A percentile compares a stretch with the other conserved stretches of the same genome.
These are phyloP conservation scores for Dissoconium aciculare DNA, from an alignment of 2,329 filamentous ascomycete genomes.

Conservation along the genomic window DNA sequence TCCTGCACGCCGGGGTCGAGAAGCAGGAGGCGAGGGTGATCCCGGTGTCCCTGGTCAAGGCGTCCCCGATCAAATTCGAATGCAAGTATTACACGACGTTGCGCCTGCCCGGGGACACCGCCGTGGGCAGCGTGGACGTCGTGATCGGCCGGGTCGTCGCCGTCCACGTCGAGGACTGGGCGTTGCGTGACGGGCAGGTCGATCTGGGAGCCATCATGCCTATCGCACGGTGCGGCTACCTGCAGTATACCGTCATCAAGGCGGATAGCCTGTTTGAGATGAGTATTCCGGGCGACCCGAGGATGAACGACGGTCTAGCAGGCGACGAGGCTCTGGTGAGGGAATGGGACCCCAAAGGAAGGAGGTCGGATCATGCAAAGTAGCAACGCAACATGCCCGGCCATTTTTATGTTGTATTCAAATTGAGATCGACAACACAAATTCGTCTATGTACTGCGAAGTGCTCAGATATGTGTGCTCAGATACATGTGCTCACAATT, in stretches of 20 bases:
- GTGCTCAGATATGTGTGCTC: too few relatives aligned
- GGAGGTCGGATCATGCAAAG: too few relatives aligned
- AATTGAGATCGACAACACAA: too few relatives aligned
- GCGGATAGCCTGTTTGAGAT: slow-evolving; percentile 42
- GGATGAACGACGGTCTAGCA: too few relatives aligned
- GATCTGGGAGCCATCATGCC: slow-evolving; percentile 43
- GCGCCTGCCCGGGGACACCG: slow-evolving; percentile 40
- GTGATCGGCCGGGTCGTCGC: slow-evolving; percentile 43
- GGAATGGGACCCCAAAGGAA: too few relatives aligned
- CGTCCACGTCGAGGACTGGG: slow-evolving; percentile 41
- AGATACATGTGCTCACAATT: too few relatives aligned
- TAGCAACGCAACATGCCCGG: not conserved
- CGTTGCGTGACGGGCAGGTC: slow-evolving; percentile 40
- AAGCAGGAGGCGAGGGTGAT: slow-evolving; percentile 32
- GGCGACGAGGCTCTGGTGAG: too few relatives aligned
- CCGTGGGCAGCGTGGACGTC: slow-evolving; percentile 43
- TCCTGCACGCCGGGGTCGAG: slow-evolving; percentile 34
- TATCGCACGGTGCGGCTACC: slow-evolving; percentile 47
- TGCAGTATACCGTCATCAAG: slow-evolving; percentile 41
- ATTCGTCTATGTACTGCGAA: too few relatives aligned
- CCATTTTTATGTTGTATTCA: not conserved
- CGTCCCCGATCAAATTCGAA: slow-evolving; percentile 44
- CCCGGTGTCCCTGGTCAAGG: slow-evolving; percentile 38
- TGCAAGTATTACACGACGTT: slow-evolving; percentile 42
- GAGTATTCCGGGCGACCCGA: slow-evolving; percentile 27